Base-by-base conservation (phyloP, 768 basidiomycete species). In the Russula griseocarnosa region DNA sequence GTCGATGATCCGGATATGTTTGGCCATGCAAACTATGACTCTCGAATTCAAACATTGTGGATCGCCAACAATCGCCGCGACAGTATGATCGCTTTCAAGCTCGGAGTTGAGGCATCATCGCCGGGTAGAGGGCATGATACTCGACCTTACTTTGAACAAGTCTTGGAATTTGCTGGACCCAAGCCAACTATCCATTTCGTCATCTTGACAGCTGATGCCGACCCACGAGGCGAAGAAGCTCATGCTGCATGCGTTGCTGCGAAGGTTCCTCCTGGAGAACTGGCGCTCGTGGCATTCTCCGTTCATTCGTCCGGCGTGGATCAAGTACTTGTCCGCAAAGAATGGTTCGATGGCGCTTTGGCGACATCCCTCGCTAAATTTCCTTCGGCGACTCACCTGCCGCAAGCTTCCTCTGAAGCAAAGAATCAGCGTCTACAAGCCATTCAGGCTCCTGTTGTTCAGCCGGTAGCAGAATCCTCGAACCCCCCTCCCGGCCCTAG, bases 251-350 rank as follows among this genome's bases (percentile, higher is more conserved):
- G 90, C 67, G 80, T 90, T 24, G 90, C 90, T 3, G 90, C 90
- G 3, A 92, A 92, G 70, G 79, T 92, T 6, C 79, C 81, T 7
- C 84, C 86, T 1, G 87, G 88, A 46, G 87, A 92, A 67, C 77
- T 92, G 42, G 89, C 90, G 28, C 79, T 94, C 56, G 88, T 92
- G 6, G 90, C 89, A 34, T 94, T 92, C 76, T 90, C 88, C 3
- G 90, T 94, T n/a, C 92, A 93, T 71, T 86, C 88, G 20, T 84
- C 82, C n/a, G 92, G 92, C 42, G 92, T 94, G 16, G 92, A 94
- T 71, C 92, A 94, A 71, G 84, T 94, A 32, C 82, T 94, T 58
- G 87, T 94, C 69, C 84, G 88, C 67, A 89, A 84, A 73, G 92
- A 94, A 71, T 91, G 90, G 88, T 91, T 83, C 68, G 88, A 92